Evolutionary conservation across 2,329 filamentous ascomycete genomes (phyloP), one percentile per base, ranked within the genome.

Genomic region (Paradendryphiella salina): DNA sequence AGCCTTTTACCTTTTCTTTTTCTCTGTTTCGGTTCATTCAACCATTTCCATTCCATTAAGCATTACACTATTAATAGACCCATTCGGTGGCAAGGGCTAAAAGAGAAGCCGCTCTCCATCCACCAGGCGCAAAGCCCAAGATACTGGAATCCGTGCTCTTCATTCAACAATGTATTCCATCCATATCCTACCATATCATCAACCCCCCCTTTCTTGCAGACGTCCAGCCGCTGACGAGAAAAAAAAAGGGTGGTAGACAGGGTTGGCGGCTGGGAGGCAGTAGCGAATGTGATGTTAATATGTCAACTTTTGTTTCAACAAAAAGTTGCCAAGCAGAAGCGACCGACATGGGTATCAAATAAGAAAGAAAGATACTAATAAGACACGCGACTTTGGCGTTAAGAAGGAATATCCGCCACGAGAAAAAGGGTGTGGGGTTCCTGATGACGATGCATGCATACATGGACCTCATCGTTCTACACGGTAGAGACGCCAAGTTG

Each of bases 281-380:
- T 56, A 69, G 64, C 66, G 65, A 69, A 65, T 65, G 65, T 66
- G 60, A 9, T 9, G 9, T 26, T 26, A 31, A 60, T 51, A 63
- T 63, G 38, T 42, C 58, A 54, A 43, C 45, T 45, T 41, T 56
- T 50, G 40, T 56, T 52, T 48, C 51, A 14, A 29, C 32, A 35
- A 9, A 23, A 46, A 34, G 40, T 29, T 34, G 57, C 52, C 37
- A 46, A 46, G 49, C 50, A 59, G 53, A 63, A 69, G 64, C 65
- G 66, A 70, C 58, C 60, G 66, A 67, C 59, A 62, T 57, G 66
- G 66, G 66, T 70, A 70, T 70, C 66, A 67, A 65, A 62, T n/a
- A 66, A 51, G 36, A 67, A 64, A 60, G 63, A 59, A 52, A 61
- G 43, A 33, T 52, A 49, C 35, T 44, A 56, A 55, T 54, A 64